A percentile compares a stretch with the other conserved stretches of the same genome.
These are phyloP conservation scores for Grosmannia penicillata DNA, from an alignment of 2,329 filamentous ascomycete species.

Conservation along the genomic window DNA sequence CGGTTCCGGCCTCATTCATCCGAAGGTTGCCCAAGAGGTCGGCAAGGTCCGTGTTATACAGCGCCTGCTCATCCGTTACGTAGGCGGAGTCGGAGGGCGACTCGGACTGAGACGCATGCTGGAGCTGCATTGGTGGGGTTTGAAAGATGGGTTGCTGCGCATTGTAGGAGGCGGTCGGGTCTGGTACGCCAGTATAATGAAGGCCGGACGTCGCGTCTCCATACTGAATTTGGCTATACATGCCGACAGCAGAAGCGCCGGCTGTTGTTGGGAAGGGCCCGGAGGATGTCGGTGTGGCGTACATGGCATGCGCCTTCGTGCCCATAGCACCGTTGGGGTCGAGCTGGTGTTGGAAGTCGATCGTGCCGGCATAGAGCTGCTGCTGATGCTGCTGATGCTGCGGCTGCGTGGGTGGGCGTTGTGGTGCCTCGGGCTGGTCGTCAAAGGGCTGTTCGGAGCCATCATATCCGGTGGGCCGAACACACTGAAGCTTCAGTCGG, in stretches of 20 bases:
- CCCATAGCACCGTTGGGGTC: not conserved
- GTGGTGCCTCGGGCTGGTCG: slow-evolving; percentile 30
- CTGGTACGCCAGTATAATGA: slow-evolving; percentile 39
- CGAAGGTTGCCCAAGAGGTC: slow-evolving; percentile 76
- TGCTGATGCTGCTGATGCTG: slow-evolving; percentile 22
- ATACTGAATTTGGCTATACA: slow-evolving; percentile 34
- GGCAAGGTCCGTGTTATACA: slow-evolving; percentile 57
- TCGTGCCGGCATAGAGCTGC: slow-evolving; percentile 23
- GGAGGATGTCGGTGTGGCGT: slow-evolving; percentile 24
- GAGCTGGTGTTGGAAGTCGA: slow-evolving; percentile 7
- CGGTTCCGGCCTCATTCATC: slow-evolving; percentile 74
- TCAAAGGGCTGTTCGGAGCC: slow-evolving; percentile 38
- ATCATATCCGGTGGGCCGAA: slow-evolving; percentile 74
- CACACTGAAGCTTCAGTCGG: slow-evolving; percentile 80
- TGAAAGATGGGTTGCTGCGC: slow-evolving; percentile 36
- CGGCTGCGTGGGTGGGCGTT: slow-evolving; percentile 27
- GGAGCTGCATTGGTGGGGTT: slow-evolving; percentile 35
- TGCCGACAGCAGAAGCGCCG: slow-evolving; percentile 19
- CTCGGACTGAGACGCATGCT: slow-evolving; percentile 23
- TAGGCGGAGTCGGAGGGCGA: slow-evolving; percentile 33
- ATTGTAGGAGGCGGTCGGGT: slow-evolving; percentile 22
- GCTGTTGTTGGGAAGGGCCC: slow-evolving; percentile 23
- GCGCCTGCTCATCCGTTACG: slow-evolving; percentile 32
- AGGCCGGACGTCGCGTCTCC: slow-evolving; percentile 32
- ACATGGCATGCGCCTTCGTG: slow-evolving; percentile 29